A percentile compares a stretch with the other conserved stretches of the same genome.
Evolutionary conservation across 129 eudicot genomes (phyloP).

Genomic region (Logfia minima): DNA sequence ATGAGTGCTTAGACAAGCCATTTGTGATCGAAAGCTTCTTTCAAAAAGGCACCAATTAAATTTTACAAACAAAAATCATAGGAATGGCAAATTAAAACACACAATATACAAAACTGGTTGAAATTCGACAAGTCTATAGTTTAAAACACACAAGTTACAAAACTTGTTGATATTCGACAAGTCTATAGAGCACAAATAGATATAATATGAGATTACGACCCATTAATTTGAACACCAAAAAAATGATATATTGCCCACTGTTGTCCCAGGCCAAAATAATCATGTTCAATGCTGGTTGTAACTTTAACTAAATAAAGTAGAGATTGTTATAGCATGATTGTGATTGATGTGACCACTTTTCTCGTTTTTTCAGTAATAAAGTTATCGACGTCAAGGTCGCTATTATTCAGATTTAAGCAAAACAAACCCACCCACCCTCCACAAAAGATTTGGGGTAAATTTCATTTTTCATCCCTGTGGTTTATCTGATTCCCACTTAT

Average conservation of each 20-base stretch:
- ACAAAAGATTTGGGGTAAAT: too few relatives aligned
- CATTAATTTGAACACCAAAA: not conserved
- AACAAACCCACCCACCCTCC: too few relatives aligned
- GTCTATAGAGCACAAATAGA: not conserved
- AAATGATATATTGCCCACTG: not conserved
- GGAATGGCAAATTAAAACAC: not conserved
- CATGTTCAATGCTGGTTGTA: not conserved
- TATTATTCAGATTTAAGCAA: too few relatives aligned
- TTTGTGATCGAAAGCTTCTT: not conserved
- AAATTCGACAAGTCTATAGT: too few relatives aligned
- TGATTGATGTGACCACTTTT: not conserved
- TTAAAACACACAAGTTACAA: not conserved
- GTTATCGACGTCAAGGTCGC: too few relatives aligned
- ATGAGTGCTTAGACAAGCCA: constrained; percentile 40
- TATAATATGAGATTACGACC: not conserved
- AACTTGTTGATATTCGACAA: not conserved
- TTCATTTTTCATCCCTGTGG: too few relatives aligned
- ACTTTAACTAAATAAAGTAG: not conserved
- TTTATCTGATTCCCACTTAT: too few relatives aligned
- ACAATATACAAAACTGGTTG: not conserved
- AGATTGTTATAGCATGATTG: not conserved
- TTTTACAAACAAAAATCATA: not conserved
- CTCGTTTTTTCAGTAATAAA: not conserved
- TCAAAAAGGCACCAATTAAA: not conserved
- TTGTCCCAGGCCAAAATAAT: not conserved